Evolutionary conservation across 148 eudicot species (phyloP).

Genomic region (Rhododendron ferrugineum): DNA sequence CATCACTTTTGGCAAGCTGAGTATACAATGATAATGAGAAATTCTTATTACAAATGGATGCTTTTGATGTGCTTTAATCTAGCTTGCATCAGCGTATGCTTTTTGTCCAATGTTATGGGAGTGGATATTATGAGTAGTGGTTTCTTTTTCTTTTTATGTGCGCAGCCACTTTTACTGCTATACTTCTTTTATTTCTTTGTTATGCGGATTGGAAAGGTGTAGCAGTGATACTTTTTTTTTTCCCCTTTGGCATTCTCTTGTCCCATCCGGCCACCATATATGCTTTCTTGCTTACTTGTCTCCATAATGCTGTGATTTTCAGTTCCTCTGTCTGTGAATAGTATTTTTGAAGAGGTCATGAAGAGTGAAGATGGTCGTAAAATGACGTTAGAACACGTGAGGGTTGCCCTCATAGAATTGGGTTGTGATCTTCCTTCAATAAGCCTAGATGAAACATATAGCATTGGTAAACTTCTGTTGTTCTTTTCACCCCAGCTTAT

Average conservation of each 20-base stretch:
- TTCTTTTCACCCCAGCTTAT: background rate
- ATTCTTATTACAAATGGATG: background rate
- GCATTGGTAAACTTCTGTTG: conserved; percentile 35
- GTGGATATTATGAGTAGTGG: background rate
- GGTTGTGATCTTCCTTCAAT: conserved; percentile 49
- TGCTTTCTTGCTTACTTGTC: background rate
- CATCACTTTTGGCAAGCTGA: background rate
- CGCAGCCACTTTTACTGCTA: background rate
- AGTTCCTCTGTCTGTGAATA: conserved; percentile 60
- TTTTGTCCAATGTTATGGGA: background rate
- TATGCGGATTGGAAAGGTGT: background rate
- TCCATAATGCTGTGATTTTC: conserved; percentile 22
- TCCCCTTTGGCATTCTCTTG: background rate
- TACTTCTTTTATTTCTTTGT: background rate
- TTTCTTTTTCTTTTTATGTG: background rate
- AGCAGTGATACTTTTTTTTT: background rate
- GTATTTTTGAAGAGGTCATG: conserved; percentile 65
- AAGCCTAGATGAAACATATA: conserved; percentile 48
- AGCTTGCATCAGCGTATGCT: background rate
- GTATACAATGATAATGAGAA: no score
- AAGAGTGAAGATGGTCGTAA: conserved; percentile 60
- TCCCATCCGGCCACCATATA: no score
- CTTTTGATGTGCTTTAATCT: background rate
- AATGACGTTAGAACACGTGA: conserved; percentile 69
- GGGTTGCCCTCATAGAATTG: conserved; percentile 56